Evolutionary conservation across 768 basidiomycete species (phyloP), one percentile per base, ranked within the genome.

Genomic region (Amanita exitialis): DNA sequence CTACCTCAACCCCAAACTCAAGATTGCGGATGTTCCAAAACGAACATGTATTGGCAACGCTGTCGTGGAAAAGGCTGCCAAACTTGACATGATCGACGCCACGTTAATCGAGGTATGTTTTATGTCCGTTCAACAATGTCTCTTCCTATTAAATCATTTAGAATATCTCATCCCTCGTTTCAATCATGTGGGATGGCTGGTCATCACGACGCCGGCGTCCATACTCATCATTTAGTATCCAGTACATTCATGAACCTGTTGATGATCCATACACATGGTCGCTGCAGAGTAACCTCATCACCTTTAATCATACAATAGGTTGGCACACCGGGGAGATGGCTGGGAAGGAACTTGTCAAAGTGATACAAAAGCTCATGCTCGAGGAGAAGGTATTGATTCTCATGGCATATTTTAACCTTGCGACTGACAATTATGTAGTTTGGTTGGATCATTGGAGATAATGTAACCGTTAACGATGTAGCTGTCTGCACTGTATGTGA

Each of bases 141-240:
- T 28, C 3, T 23, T 37, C 10, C 43, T 41, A 34, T 16, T 25
- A 6, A n/a, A n/a, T 38, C 37, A n/a, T 20, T 10, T 42, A 56
- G 44, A 54, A 44, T 25, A 54, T 58, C 20, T 32, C 39, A 6
- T 56, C 53, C 0, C 47, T 20, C 10, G 44, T 56, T 15, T 49
- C 55, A 28, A 49, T 51, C 16, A 43, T 58, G 6, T 56, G 52
- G 52, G 55, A 56, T 43, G 53, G 57, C 2, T 58, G 57, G 57
- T 56, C 55, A 15, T 47, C 55, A 30, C 52, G 54, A 15, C 46
- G 49, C 41, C 38, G 51, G 5, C 35, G 44, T 3, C 51, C 49
- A 10, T 58, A 39, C 48, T 56, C 55, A 0, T 53, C 53, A 1
- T 38, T 54, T 21, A 53, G 55, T 20, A 56, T 57, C 20, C 49